Percentiles rank a stretch among this genome's conserved stretches.
These are phyloP conservation scores for Elongisporangium senticosum DNA, from an alignment of 352 stramenopile genomes.

Conservation along the genomic window DNA sequence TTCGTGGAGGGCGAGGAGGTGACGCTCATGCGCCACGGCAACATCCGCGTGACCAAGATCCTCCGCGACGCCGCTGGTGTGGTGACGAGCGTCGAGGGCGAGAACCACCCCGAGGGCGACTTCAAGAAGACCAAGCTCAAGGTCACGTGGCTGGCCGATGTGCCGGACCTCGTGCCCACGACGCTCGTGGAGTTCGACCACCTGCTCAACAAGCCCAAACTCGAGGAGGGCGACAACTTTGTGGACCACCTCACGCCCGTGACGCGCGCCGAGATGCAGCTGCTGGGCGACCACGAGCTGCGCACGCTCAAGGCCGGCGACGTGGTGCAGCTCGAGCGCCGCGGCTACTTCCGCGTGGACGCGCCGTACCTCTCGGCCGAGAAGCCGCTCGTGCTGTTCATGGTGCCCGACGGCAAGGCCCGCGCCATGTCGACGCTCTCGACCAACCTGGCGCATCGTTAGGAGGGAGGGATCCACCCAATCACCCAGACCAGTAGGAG, in stretches of 20 bases:
- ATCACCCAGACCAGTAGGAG: too few relatives aligned
- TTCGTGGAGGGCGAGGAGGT: constrained; percentile 96
- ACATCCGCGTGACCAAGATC: constrained; percentile 81
- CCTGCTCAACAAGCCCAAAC: constrained; percentile 97
- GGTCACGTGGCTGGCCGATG: constrained; percentile 94
- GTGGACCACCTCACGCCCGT: constrained; percentile 95
- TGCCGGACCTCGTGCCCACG: constrained; percentile 83
- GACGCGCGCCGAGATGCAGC: constrained; percentile 91
- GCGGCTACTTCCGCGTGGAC: constrained; percentile 96
- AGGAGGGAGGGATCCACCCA: constrained; percentile 16
- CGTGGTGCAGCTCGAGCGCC: constrained; percentile 98
- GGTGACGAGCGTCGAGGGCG: constrained; percentile 59
- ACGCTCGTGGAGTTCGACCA: constrained; percentile 98
- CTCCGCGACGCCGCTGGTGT: constrained; percentile 43
- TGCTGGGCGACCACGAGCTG: constrained; percentile 94
- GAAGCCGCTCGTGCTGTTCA: constrained; percentile 96
- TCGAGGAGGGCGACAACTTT: constrained; percentile 98
- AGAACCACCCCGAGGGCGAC: constrained; percentile 78
- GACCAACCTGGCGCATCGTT: constrained; percentile 82
- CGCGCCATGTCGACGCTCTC: constrained; percentile 85
- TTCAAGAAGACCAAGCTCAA: constrained; percentile 97
- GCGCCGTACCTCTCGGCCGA: constrained; percentile 68
- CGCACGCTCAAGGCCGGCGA: constrained; percentile 93
- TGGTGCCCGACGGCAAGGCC: constrained; percentile 98
- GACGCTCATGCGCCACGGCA: constrained; percentile 97